These are phyloP conservation scores for Trichoderma breve DNA, from an alignment of 2,329 filamentous ascomycete species.

Conservation along the genomic window DNA sequence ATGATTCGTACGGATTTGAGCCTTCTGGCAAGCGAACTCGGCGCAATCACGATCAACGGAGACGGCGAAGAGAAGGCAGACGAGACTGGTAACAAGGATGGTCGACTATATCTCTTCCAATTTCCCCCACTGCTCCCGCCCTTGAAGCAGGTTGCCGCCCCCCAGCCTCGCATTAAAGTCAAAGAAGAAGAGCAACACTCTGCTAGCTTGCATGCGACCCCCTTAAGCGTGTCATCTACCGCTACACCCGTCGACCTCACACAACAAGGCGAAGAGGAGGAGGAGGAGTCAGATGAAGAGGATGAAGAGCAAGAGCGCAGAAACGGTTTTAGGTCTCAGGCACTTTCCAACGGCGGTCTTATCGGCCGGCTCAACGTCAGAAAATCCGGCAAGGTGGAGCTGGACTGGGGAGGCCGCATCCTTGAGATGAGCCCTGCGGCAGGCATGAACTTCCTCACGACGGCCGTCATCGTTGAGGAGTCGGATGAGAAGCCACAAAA, in stretches of 20 bases:
- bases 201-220: constrained; percentile 37
- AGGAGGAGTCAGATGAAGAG: constrained; percentile 23
- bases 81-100: constrained; percentile 45
- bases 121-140: constrained; percentile 62
- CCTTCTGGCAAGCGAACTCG: constrained; percentile 45
- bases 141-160: constrained; percentile 38
- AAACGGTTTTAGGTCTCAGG: constrained; percentile 38
- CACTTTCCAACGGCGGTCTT: constrained; percentile 53
- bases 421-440: constrained; percentile 53
- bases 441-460: constrained; percentile 56
- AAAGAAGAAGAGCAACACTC: constrained; percentile 44
- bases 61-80: constrained; percentile 31
- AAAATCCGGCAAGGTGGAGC: constrained; percentile 60
- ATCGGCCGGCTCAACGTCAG: constrained; percentile 60
- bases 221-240: constrained; percentile 9
- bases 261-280: constrained; percentile 26
- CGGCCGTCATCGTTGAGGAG: constrained; percentile 59
- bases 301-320: constrained; percentile 36
- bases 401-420: constrained; percentile 60
- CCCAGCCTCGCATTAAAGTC: constrained; percentile 31
- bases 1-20: constrained; percentile 41
- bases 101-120: constrained; percentile 62
- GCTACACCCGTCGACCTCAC: constrained; percentile 44
- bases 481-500: constrained; percentile 50
- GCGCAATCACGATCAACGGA: constrained; percentile 35